Evolutionary conservation across 2,329 filamentous ascomycete genomes (phyloP).

Genomic region (Scedosporium boydii): DNA sequence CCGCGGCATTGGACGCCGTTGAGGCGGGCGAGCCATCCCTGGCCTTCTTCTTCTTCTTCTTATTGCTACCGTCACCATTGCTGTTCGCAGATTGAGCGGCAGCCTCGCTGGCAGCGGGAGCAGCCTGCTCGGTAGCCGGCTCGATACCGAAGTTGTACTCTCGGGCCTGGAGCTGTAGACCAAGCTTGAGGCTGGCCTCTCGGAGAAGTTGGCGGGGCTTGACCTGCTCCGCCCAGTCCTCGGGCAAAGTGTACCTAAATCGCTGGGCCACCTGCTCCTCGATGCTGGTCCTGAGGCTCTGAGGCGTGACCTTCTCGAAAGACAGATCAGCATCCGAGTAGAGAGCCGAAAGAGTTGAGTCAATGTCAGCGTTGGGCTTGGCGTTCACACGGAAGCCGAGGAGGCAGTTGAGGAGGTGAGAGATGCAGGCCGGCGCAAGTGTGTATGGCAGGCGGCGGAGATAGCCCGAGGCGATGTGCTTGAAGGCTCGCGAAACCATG

Average conservation of each 20-base stretch:
- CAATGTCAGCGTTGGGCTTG: constrained; percentile 69
- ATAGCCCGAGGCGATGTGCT: constrained; percentile 76
- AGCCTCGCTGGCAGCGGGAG: constrained; percentile 19
- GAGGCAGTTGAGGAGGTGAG: constrained; percentile 90
- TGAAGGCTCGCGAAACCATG: constrained; percentile 92
- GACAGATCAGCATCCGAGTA: constrained; percentile 76
- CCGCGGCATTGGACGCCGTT: constrained; percentile 29
- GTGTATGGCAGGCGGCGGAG: constrained; percentile 70
- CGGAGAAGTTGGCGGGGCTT: constrained; percentile 78
- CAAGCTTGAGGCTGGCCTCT: constrained; percentile 80
- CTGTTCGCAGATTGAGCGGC: constrained; percentile 28
- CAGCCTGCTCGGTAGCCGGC: constrained; percentile 16
- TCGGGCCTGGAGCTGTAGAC: constrained; percentile 76
- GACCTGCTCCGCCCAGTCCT: constrained; percentile 56
- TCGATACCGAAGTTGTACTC: constrained; percentile 28
- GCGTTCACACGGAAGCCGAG: constrained; percentile 67
- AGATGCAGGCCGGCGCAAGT: constrained; percentile 68
- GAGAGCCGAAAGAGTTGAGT: constrained; percentile 61
- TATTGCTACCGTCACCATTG: constrained; percentile 31
- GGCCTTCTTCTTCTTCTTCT: constrained; percentile 55
- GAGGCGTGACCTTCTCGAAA: constrained; percentile 71
- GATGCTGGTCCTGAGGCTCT: constrained; percentile 59
- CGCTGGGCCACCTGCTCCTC: constrained; percentile 61
- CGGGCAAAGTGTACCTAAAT: constrained; percentile 65
- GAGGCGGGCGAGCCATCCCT: constrained; percentile 44